Conservation (phyloP, 2,329 filamentous ascomycete genomes). For the Lachnum nothofagi region DNA sequence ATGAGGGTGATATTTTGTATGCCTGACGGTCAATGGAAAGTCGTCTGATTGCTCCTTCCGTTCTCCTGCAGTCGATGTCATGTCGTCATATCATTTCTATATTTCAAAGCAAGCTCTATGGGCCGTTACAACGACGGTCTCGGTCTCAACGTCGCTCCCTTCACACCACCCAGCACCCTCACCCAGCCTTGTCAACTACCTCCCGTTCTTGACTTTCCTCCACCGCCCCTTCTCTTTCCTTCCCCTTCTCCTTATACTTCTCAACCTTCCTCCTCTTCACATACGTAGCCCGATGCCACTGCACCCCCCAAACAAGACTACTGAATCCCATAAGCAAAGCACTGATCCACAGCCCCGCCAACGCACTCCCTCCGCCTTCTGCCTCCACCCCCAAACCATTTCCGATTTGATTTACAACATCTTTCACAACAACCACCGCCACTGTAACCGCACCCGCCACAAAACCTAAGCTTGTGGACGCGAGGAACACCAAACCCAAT, state of each 20-base stretch:
- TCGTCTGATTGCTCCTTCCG: too few relatives aligned
- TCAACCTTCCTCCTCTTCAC: conserved; percentile 2
- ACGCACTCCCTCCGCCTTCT: background rate
- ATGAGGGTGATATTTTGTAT: too few relatives aligned
- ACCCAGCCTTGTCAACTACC: background rate
- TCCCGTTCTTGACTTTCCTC: background rate
- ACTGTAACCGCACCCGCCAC: conserved; percentile 3
- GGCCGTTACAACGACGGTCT: too few relatives aligned
- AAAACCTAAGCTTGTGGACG: background rate
- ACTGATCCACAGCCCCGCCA: conserved; percentile 14
- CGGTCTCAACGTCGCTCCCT: too few relatives aligned
- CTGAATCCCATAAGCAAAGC: conserved; percentile 9
- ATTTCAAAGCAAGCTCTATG: too few relatives aligned
- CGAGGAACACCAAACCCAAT: background rate
- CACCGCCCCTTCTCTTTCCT: background rate
- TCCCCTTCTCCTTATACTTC: background rate
- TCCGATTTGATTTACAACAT: conserved; percentile 3
- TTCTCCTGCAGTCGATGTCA: too few relatives aligned
- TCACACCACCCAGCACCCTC: too few relatives aligned
- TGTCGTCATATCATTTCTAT: too few relatives aligned
- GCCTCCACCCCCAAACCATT: conserved; percentile 14
- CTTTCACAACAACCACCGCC: background rate
- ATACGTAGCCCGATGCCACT: conserved; percentile 11
- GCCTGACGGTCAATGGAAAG: too few relatives aligned
- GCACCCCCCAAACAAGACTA: conserved; percentile 6